These are phyloP conservation scores for Penstemon barbatus DNA, from an alignment of 257 asterid species.

Conservation along the genomic window DNA sequence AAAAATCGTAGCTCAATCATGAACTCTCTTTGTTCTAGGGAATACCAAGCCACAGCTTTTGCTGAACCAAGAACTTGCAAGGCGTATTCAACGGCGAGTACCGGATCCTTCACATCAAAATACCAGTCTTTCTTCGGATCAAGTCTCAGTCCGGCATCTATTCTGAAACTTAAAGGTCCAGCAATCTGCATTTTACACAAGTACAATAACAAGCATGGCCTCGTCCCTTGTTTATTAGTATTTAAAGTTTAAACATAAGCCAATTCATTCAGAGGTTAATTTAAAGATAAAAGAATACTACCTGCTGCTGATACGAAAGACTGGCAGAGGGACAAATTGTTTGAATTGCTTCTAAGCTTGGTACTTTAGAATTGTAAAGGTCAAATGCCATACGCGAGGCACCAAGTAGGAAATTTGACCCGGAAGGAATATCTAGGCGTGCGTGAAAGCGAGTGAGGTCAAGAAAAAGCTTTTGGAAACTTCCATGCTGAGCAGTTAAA, in stretches of 20 bases:
- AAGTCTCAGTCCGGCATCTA: conserved; percentile 58
- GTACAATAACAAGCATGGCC: not conserved
- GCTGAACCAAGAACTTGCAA: conserved; percentile 85
- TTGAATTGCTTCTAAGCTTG: conserved; percentile 51
- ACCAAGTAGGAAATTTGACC: conserved; percentile 55
- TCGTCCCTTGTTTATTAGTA: not conserved
- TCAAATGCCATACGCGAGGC: conserved; percentile 53
- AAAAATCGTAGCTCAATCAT: conserved; percentile 81
- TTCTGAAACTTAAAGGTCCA: conserved; percentile 87
- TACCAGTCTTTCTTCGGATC: conserved; percentile 51
- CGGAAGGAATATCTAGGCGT: conserved; percentile 63
- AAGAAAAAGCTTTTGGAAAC: conserved; percentile 61
- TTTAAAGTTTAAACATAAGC: not conserved
- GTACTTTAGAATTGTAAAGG: conserved; percentile 52
- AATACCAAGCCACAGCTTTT: conserved; percentile 88
- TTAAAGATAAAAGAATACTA: conserved; percentile 20
- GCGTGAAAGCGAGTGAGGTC: conserved; percentile 66
- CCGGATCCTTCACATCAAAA: conserved; percentile 54
- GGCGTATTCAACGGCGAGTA: conserved; percentile 71
- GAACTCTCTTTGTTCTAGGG: conserved; percentile 70
- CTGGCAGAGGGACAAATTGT: conserved; percentile 61
- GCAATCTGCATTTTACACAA: conserved; percentile 50
- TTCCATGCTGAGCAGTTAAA: conserved; percentile 68
- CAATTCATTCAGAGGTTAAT: not conserved
- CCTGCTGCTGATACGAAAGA: conserved; percentile 88